A percentile compares a stretch with the other conserved stretches of the same genome.
Conservation (phyloP, 352 stramenopile species). For the Pythium angustatum region DNA sequence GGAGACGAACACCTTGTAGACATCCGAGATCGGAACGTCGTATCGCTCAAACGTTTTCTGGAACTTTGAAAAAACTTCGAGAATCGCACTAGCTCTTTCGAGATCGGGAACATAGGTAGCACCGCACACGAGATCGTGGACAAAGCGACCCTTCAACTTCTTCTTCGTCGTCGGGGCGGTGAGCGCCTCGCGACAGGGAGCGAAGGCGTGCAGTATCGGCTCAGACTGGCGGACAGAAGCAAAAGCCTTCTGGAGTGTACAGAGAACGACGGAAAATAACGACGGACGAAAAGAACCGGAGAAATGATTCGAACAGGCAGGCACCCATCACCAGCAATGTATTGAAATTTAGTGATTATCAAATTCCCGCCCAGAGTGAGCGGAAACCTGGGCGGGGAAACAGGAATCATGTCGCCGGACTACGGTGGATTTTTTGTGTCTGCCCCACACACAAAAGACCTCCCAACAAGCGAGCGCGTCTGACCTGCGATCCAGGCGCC, state of each 20-base stretch:
- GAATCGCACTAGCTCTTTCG: background rate
- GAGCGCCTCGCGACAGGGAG: background rate
- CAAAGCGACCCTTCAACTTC: background rate
- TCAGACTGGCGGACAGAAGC: background rate
- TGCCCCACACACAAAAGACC: too few species aligned
- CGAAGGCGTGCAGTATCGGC: background rate
- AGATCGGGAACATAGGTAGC: conserved; percentile 1
- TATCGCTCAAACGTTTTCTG: conserved; percentile 7
- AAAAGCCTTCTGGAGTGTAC: background rate
- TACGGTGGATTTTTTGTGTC: too few species aligned
- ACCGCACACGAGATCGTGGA: conserved; percentile 8
- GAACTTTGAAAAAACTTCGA: background rate
- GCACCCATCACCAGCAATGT: too few species aligned
- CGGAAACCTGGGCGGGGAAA: too few species aligned
- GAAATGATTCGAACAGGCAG: too few species aligned
- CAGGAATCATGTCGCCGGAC: too few species aligned
- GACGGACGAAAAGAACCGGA: too few species aligned
- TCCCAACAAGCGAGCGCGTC: too few species aligned
- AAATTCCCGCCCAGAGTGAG: too few species aligned
- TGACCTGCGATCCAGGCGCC: too few species aligned
- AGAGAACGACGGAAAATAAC: too few species aligned
- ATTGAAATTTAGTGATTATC: too few species aligned
- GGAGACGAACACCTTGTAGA: conserved; percentile 3
- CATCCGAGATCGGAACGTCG: background rate
- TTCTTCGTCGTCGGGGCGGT: background rate